Evolutionary conservation across 2,329 filamentous ascomycete genomes (phyloP), one percentile per base, ranked within the genome.

Genomic region (Cladosporium sp.): DNA sequence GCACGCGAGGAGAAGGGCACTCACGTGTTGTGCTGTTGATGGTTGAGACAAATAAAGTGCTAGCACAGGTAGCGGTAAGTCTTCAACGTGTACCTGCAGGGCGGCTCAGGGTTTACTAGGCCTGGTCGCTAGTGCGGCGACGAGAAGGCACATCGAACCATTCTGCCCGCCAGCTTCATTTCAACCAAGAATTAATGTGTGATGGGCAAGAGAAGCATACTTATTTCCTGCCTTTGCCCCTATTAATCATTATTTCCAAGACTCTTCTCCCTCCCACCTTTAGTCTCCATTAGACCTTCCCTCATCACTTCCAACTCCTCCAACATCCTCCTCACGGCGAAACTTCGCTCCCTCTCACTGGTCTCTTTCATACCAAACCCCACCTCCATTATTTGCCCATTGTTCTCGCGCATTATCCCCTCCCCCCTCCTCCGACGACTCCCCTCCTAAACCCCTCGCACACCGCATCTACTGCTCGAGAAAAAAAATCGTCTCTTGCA

Each of bases 311-410:
- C n/a, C n/a, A n/a, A n/a, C n/a, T n/a, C n/a, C n/a, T n/a, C n/a
- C n/a, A n/a, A n/a, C n/a, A n/a, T n/a, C n/a, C n/a, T n/a, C n/a
- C 16, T 22, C 25, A 32, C 45, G 45, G 45, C 45, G 45, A 48
- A 48, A 48, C 45, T 40, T 48, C 45, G 45, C 45, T 16, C 36
- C 29, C n/a, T 22, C 38, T 48, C 45, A 22, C 43, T 20, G 19
- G 18, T 15, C 7, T 30, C 43, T 46, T 40, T 33, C 25, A 48
- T 48, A 39, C 45, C 29, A 30, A 39, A 40, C 45, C 45, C 45
- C 45, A 48, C 45, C 45, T 39, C 32, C 32, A n/a, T 35, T 15
- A 7, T 15, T 35, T 15, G 32, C 30, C 43, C 20, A 38, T 46
- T 46, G 43, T 46, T 46, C 43, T 46, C 43, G 42, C 42, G 20